Base-by-base conservation (phyloP, 305 asterid species). In the Galium porrigens region DNA sequence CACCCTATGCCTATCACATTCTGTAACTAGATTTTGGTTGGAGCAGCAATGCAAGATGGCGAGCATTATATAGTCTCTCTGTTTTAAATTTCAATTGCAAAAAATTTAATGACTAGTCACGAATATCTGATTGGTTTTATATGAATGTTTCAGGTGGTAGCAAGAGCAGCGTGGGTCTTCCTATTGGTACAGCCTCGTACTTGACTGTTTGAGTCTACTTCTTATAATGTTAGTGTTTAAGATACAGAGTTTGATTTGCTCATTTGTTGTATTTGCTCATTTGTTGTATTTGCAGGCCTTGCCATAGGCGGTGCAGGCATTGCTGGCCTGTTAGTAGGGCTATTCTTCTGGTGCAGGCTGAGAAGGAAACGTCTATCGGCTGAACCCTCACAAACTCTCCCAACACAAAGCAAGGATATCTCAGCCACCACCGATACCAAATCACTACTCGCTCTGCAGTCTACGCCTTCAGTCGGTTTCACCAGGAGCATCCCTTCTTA, bases 401-500 rank as follows among this genome's bases (percentile, higher is more conserved):
- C 70, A 72, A 49, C 74, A 25, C 55, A 55, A 10, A 78, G 67
- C 79, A 83, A 83, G 72, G 88, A 83, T 37, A 53, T 64, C 51
- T 70, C 72, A 10, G 65, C 72, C 15, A 53, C 68, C 59, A 63
- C 76, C 48, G 76, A 85, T 9, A 83, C 78, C 86, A 86, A 78
- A 17, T 70, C 78, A 12, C 61, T 76, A 8, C 67, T 74, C 14
- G 52, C 82, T 48, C 63, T 72, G 66, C 65, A 80, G 75, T 73
- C 91, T 20, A 48, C 76, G 18, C 63, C 36, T 33, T 58, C 46
- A 17, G 48, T 51, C 83, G 37, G 46, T 52, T 88, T 80, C 76
- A 77, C 81, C 34, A 74, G 37, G 80, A 90, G 86, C 80, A 78
- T 80, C 66, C 88, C 85, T 70, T 86, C 96, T 0, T 79, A 76